Evolutionary conservation across 208 protist genomes (phyloP).

Genomic region (Acanthamoeba healyi): DNA sequence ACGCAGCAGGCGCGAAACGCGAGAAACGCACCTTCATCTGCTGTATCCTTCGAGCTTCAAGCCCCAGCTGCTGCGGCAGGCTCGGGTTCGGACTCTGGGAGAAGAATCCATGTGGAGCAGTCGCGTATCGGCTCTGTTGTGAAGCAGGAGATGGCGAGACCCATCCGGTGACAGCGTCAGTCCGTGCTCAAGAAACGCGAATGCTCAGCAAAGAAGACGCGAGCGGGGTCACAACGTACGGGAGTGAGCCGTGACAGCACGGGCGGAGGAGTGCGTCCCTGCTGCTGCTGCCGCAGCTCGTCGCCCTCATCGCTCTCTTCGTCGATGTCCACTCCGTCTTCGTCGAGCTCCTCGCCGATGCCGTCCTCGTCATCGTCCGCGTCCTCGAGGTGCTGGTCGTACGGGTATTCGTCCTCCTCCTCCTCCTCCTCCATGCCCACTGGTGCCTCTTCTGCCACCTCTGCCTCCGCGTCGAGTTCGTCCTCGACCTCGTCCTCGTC

Average conservation of each 20-base stretch:
- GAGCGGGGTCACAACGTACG: too few species aligned
- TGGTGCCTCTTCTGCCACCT: too few species aligned
- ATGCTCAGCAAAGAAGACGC: too few species aligned
- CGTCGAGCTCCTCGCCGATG: background rate
- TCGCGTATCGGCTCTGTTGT: background rate
- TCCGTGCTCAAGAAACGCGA: too few species aligned
- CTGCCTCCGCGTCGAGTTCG: background rate
- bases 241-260: background rate
- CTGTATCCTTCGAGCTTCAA: slow-evolving; percentile 1
- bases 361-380: background rate
- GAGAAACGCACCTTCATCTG: background rate
- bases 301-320: background rate
- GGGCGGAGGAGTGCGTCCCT: background rate
- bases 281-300: background rate
- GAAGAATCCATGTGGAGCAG: background rate
- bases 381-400: background rate
- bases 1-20: background rate
- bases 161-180: too few species aligned
- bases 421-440: background rate
- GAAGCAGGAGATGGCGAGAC: background rate
- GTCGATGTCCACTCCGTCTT: background rate
- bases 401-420: background rate
- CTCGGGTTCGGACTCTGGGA: background rate
- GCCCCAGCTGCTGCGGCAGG: slow-evolving; percentile 15
- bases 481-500: background rate